Evolutionary conservation across 208 protist species (phyloP), one percentile per base, ranked within the genome.

Genomic region (Acanthamoeba polyphaga): DNA sequence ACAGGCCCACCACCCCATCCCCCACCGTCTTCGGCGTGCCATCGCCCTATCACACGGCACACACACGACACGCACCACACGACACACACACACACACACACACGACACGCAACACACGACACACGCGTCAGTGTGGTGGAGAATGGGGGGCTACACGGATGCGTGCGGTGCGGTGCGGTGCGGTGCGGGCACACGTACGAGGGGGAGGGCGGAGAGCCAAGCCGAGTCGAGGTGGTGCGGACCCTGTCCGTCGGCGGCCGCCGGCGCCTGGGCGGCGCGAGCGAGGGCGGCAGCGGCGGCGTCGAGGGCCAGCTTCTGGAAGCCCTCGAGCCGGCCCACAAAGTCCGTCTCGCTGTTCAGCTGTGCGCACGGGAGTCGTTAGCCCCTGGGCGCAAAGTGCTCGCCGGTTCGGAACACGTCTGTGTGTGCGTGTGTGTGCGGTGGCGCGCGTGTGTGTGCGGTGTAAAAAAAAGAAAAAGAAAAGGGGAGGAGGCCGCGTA

Each of bases 301-400:
- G 3, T 43, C 27, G 7, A 58, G 66, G 24, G 87, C 60, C 32
- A 92, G 43, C 32, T 74, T 49, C 60, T 92, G 87, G 87, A 92
- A 92, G 6, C 87, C 87, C 34, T 92, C 62, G 27, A 92, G 60
- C 17, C 87, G 29, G 7, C 87, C 66, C 29, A 92, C 87, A 51
- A 92, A 92, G 46, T 92, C 87, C 8, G 87, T 92, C 62, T 92
- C 87, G 34, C 87, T 92, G 60, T 92, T 92, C 29, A 92, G 32
- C 84, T 91, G 62, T 12, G 29, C 84, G 22, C 43, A 10, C 9
- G 34, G 72, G n/a, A 10, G 8, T 7, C 4, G 72, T 24, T 24
- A 51, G 43, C 22, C 13, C 34, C 15, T 12, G 38, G 3, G 38
- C 38, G 38, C 38, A n/a, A 3, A 38, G 38, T 3, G 38, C 38